Evolutionary conservation across 2,329 filamentous ascomycete species (phyloP), one percentile per base, ranked within the genome.

Genomic region (Penicillium sp.): DNA sequence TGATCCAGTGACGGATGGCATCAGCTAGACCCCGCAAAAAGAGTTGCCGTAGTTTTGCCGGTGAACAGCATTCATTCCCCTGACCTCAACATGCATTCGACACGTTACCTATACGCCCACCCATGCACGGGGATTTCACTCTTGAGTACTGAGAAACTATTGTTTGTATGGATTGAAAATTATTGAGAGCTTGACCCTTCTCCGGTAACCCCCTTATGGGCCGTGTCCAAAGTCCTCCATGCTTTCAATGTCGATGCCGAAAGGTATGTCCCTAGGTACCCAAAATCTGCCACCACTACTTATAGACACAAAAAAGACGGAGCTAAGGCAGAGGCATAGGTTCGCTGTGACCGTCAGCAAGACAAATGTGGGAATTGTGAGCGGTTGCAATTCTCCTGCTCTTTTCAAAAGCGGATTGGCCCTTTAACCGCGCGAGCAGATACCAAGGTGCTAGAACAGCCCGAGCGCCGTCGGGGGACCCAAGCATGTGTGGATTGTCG

Each of bases 181-280:
- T 20, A 14, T 12, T 6, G 11, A 40, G 9, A 40, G 37, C 37
- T 40, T 12, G 18, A 9, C 18, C 11, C 11, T 40, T 20, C 7
- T 37, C 18, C 9, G 37, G 18, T 22, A 40, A 40, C 18, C 37
- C 22, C 11, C 25, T 35, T 9, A 57, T 57, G 55, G 51, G 48
- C n/a, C 51, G 48, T 26, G 37, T 43, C 11, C 55, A 54, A 20
- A 48, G 29, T 12, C 11, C 55, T 14, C 44, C 51, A 54, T 57
- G 55, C 40, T 57, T 54, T 31, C 55, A 57, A 47, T 57, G 55
- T 22, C 55, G 55, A 51, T 57, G 35, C 33, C 55, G 55, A 15
- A 57, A 54, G 47, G 55, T 57, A 57, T 25, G 18, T 11, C 25
- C 29, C n/a, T 14, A 18, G 33, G 9, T 27, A 12, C 6, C 41